Conservation (phyloP, 2,329 filamentous ascomycete genomes). For the Talaromyces sp. region DNA sequence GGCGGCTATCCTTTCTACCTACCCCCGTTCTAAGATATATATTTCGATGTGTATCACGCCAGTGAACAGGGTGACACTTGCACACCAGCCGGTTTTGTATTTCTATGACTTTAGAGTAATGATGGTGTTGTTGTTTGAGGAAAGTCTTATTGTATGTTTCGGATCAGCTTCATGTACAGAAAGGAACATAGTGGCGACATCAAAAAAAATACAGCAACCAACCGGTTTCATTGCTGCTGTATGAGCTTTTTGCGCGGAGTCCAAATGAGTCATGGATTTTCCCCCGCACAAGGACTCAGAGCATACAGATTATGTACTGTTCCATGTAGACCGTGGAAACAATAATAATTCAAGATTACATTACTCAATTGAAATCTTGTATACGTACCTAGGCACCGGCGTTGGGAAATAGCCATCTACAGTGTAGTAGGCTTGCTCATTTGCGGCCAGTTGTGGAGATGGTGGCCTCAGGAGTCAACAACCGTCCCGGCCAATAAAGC, state of each 20-base stretch:
- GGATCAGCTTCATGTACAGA: slow-evolving; percentile 1
- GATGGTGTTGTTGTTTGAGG: not conserved
- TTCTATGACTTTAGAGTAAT: slow-evolving; percentile 4
- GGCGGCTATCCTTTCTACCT: slow-evolving; percentile 90
- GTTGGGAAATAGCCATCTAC: not conserved
- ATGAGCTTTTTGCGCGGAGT: not conserved
- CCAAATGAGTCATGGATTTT: not conserved
- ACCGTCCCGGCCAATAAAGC: not conserved
- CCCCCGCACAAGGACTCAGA: not conserved
- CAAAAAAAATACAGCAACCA: not conserved
- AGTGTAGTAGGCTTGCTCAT: too few species aligned
- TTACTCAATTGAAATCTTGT: not conserved
- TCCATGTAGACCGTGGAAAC: not conserved
- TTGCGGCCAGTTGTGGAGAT: not conserved
- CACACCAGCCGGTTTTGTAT: not conserved
- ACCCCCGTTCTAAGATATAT: slow-evolving; percentile 68
- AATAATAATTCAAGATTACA: not conserved
- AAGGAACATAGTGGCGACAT: not conserved
- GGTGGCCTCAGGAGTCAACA: not conserved
- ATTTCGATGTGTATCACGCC: not conserved
- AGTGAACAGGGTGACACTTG: slow-evolving; percentile 20
- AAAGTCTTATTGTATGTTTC: not conserved
- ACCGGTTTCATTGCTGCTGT: not conserved
- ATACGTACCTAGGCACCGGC: not conserved
- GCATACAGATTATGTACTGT: not conserved